Evolutionary conservation across 805 yeast species (phyloP).

Genomic region (Tetrapisispora phaffii): DNA sequence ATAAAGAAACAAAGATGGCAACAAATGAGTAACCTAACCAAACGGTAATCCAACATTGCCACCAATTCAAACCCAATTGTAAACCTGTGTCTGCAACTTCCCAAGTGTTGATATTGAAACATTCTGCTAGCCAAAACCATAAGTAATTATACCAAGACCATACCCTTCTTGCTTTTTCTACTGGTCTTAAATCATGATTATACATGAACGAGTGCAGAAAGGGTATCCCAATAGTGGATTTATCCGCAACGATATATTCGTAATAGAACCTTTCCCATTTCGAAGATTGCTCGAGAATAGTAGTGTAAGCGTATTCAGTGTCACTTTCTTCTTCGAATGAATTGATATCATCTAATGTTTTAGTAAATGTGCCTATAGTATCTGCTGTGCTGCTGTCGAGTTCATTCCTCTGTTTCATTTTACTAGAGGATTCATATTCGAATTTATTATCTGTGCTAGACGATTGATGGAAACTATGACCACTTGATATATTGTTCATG

Average conservation of each 20-base stretch:
- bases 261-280: conserved; percentile 19
- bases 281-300: conserved; percentile 3
- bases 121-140: conserved; percentile 80
- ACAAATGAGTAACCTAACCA: conserved; percentile 74
- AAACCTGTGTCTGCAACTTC: conserved; percentile 85
- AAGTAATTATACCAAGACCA: conserved; percentile 82
- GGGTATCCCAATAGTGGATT: conserved; percentile 34
- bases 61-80: conserved; percentile 70
- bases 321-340: conserved; percentile 2
- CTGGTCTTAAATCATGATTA: conserved; percentile 72
- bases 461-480: neutral
- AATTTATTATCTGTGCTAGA: neutral
- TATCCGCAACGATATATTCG: conserved; percentile 20
- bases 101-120: conserved; percentile 85
- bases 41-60: conserved; percentile 84
- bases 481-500: neutral
- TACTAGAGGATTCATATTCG: neutral
- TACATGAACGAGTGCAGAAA: conserved; percentile 54
- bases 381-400: neutral
- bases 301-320: neutral
- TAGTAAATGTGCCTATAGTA: conserved; percentile 1
- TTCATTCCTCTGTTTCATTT: neutral
- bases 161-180: conserved; percentile 60
- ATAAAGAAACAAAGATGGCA: conserved; percentile 57
- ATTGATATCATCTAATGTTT: neutral